phyloP scores from a whole-genome alignment of 371 early-diverging fungal genomes.

The Capillidium heterosporum region DNA sequence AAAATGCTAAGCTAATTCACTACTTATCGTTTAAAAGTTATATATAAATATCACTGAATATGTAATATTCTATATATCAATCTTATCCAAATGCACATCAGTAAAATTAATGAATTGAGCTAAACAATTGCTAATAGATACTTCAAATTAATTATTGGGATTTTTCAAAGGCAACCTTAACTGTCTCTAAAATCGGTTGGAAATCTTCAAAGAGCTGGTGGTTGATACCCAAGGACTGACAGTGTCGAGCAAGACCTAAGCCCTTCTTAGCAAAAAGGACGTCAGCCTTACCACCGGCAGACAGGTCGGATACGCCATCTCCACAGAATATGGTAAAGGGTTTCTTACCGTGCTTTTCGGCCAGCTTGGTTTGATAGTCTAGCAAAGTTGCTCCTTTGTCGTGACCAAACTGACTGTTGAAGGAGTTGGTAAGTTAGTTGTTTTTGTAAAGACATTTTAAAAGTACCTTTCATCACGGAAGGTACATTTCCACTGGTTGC shows the following conservation, averaged over 20 bases:
- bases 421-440: not conserved
- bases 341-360: constrained; percentile 6
- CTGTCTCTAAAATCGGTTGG: constrained; percentile 10
- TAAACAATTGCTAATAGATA: too few relatives aligned
- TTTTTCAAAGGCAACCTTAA: constrained; percentile 10
- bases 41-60: too few relatives aligned
- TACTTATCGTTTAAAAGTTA: too few relatives aligned
- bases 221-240: constrained; percentile 16
- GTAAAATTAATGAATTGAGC: too few relatives aligned
- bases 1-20: too few relatives aligned
- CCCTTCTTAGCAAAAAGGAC: constrained; percentile 37
- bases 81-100: too few relatives aligned
- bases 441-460: not conserved
- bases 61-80: too few relatives aligned
- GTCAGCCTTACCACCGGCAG: constrained; percentile 36
- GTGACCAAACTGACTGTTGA: constrained; percentile 6
- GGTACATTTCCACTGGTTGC: constrained; percentile 19
- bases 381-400: constrained; percentile 5
- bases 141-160: not conserved
- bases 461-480: constrained; percentile 20
- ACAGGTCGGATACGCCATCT: constrained; percentile 38
- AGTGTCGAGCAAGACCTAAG: constrained; percentile 30
- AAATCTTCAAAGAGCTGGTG: constrained; percentile 15
- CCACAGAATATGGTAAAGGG: constrained; percentile 33
- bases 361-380: not conserved